A percentile compares a stretch with the other conserved stretches of the same genome.
phyloP scores from a whole-genome alignment of 1,284 basidiomycete genomes.

The Fomitiporia mediterranea region DNA sequence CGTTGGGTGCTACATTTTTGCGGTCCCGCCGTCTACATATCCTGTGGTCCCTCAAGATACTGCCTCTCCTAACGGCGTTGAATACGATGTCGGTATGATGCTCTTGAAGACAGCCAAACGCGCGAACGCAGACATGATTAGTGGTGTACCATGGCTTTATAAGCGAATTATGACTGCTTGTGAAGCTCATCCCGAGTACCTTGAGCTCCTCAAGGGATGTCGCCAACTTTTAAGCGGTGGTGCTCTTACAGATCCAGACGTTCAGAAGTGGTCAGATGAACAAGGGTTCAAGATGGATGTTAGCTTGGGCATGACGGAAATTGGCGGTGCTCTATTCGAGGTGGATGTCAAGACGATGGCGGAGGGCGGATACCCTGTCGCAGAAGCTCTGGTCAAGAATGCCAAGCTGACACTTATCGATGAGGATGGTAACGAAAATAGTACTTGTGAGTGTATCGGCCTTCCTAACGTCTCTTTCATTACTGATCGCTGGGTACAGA shows the following conservation, averaged over 20 bases:
- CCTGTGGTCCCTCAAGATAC: neutral
- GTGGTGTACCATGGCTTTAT: slow-evolving; percentile 23
- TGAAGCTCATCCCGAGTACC: slow-evolving; percentile 22
- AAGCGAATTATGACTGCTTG: slow-evolving; percentile 21
- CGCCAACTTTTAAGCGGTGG: slow-evolving; percentile 31
- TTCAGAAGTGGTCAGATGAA: slow-evolving; percentile 29
- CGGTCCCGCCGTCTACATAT: slow-evolving; percentile 30
- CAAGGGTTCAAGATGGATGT: slow-evolving; percentile 29
- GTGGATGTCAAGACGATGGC: neutral
- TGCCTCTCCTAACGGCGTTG: slow-evolving; percentile 7
- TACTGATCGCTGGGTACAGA: slow-evolving; percentile 24
- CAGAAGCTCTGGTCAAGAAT: slow-evolving; percentile 1
- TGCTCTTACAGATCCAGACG: slow-evolving; percentile 27
- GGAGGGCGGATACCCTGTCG: slow-evolving; percentile 8
- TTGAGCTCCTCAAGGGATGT: slow-evolving; percentile 21
- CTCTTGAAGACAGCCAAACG: slow-evolving; percentile 9
- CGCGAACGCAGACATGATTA: slow-evolving; percentile 6
- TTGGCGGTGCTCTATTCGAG: slow-evolving; percentile 26
- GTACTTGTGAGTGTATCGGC: neutral
- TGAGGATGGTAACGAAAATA: slow-evolving; percentile 8
- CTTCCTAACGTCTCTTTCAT: slow-evolving; percentile 14
- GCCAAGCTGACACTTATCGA: slow-evolving; percentile 7
- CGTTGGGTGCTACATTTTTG: slow-evolving; percentile 33
- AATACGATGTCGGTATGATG: slow-evolving; percentile 16
- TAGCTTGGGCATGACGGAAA: slow-evolving; percentile 35